These are phyloP conservation scores for Calendula officinalis DNA, from an alignment of 129 eudicot species.

Conservation along the genomic window DNA sequence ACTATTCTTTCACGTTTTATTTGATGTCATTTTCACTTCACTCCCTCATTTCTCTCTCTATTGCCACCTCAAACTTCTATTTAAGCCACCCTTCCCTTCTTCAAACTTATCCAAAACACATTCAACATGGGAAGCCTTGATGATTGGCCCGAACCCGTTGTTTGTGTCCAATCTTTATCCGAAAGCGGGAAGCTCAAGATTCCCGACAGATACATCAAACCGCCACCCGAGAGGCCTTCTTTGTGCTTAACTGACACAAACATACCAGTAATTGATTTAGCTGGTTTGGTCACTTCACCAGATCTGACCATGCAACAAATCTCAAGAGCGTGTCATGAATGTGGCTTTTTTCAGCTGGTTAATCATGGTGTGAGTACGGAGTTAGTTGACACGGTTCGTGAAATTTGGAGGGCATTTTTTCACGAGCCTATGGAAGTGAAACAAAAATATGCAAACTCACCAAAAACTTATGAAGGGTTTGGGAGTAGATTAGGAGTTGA, in stretches of 20 bases:
- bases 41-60: background rate
- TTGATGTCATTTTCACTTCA: slow-evolving; percentile 19
- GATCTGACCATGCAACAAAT: slow-evolving; percentile 29
- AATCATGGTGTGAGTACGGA: slow-evolving; percentile 68
- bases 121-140: slow-evolving; percentile 36
- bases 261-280: slow-evolving; percentile 65
- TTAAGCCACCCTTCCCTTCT: slow-evolving; percentile 13
- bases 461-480: slow-evolving; percentile 76
- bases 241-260: slow-evolving; percentile 3
- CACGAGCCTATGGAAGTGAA: slow-evolving; percentile 77
- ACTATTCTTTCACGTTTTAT: slow-evolving; percentile 15
- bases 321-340: slow-evolving; percentile 52
- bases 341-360: slow-evolving; percentile 80
- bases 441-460: slow-evolving; percentile 62
- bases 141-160: slow-evolving; percentile 87
- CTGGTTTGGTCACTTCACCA: slow-evolving; percentile 23
- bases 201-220: slow-evolving; percentile 67
- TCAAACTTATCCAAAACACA: slow-evolving; percentile 2
- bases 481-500: slow-evolving; percentile 84
- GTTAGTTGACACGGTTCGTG: slow-evolving; percentile 54
- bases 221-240: slow-evolving; percentile 50
- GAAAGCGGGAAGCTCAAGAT: slow-evolving; percentile 36
- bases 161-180: slow-evolving; percentile 68
- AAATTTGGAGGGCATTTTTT: slow-evolving; percentile 69
- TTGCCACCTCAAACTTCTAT: slow-evolving; percentile 5